Base-by-base conservation (phyloP, 257 asterid genomes). In the Nicotiana benthamiana region DNA sequence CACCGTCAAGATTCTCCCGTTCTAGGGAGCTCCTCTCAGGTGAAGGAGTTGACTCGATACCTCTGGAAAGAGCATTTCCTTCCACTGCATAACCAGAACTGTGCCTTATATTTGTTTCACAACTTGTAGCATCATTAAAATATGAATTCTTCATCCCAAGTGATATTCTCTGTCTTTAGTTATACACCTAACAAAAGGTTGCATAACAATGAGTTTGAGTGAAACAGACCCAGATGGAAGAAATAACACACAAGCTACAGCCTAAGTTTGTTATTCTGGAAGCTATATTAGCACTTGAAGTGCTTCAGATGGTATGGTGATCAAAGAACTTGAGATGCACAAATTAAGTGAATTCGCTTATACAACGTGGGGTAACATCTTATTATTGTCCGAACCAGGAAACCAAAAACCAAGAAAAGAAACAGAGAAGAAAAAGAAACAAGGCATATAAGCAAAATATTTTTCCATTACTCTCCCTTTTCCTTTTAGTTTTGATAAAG, bases 91-190 rank as follows among this genome's bases (percentile, higher is more conserved):
- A 17, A 83, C 75, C 87, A 80, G 77, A 53, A 65, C 34, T 83
- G 60, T 74, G 81, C 48, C 78, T 80, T 24, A 88, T 66, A 83
- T 83, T 67, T 79, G 85, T 83, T 53, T 83, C 83, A 67, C 57
- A 79, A 76, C 75, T 86, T 43, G 77, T 82, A 82, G 84, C 93
- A 53, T 87, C 90, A 67, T 63, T 27, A 36, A 96, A 57, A 85
- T 96, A 94, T 18, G 97, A 89, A 17, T 82, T 82, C 89, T 92
- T 96, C 97, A 96, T 91, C 84, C 99, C 99, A 76, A 96, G 97
- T 72, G 98, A 89, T 64, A 96, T 87, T 48, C 98, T 87, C 66
- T 87, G 87, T 86, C 91, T 91, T 57, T 94, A 98, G 85, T 88
- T 91, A 86, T 96, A 97, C 86, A 96, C 98, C 99, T 93, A 90